Base-by-base conservation (phyloP, 352 stramenopile genomes). In the Hyaloperonospora arabidopsidis region DNA sequence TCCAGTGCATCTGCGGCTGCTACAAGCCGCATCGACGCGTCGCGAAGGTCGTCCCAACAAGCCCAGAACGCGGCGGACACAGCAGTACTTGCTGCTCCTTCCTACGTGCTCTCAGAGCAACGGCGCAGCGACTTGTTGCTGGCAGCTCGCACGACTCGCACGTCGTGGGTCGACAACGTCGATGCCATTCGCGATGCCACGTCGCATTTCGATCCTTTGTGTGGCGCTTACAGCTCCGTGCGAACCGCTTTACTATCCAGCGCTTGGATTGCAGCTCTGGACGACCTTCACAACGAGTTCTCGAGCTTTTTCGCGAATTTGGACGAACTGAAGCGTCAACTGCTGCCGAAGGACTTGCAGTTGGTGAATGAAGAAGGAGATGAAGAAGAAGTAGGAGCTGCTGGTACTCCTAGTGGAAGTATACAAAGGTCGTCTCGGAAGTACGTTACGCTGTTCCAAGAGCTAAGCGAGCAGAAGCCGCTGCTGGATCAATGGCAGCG, bases 81-180 rank as follows among this genome's bases (percentile, higher is more conserved):
- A 58, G 39, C 46, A 11, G 44, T 62, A 57, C 52, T 53, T 6
- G 8, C 45, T 34, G 19, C 57, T 50, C 61, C 67, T 39, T 76
- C 74, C 11, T 84, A 79, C 50, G 53, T 77, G 5, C 70, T 93
- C 15, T 86, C 79, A 13, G 79, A 89, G 48, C 65, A 88, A 59
- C 70, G 82, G 19, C 74, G 82, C n/a, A 66, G 63, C 23, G 74
- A 93, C 57, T 67, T 93, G 36, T 63, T 93, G n/a, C 50, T 76
- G 35, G 74, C 79, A n/a, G 82, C 82, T 23, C 74, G 82, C 15
- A 72, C 68, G 12, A 90, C 74, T 39, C 74, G 82, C 23, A 67
- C 83, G 13, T 79, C 78, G 2, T 93, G 82, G 82, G 63, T 93
- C 46, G 79, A 93, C 32, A 72, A 74, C 32, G 63, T 65, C 6